These are phyloP conservation scores for Monilinia vaccinii-corymbosi DNA, from an alignment of 2,329 filamentous ascomycete genomes.

Conservation along the genomic window DNA sequence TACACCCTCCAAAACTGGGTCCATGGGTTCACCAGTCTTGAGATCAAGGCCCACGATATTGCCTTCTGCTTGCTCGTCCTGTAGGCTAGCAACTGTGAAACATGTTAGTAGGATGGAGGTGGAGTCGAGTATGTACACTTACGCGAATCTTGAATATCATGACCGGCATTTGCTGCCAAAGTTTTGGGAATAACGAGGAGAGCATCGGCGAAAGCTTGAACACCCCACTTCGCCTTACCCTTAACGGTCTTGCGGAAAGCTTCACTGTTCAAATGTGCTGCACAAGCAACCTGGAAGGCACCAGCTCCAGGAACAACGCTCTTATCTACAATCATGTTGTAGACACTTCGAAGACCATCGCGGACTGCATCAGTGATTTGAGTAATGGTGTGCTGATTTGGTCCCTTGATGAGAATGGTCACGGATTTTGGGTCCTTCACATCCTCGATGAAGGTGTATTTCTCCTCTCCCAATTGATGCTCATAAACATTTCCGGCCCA, in stretches of 20 bases:
- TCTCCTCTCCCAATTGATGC: constrained; percentile 95
- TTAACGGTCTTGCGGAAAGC: constrained; percentile 84
- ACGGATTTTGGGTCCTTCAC: constrained; percentile 99
- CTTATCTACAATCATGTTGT: constrained; percentile 99
- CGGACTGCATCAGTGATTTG: constrained; percentile 95
- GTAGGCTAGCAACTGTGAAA: constrained; percentile 64
- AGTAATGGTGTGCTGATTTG: constrained; percentile 91
- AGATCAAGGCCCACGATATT: constrained; percentile 82
- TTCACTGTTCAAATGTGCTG: constrained; percentile 77
- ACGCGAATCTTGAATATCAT: constrained; percentile 93
- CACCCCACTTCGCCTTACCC: constrained; percentile 95
- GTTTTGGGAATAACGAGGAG: constrained; percentile 96
- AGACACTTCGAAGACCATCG: constrained; percentile 89
- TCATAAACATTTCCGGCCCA: constrained; percentile 97
- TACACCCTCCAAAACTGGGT: constrained; percentile 83
- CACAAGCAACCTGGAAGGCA: constrained; percentile 92
- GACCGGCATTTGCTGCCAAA: constrained; percentile 87
- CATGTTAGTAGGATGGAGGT: constrained; percentile 15
- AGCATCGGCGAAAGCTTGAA: constrained; percentile 89
- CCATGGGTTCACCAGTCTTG: constrained; percentile 84
- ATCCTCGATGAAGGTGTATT: constrained; percentile 97
- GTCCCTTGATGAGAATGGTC: constrained; percentile 94
- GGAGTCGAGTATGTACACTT: constrained; percentile 35
- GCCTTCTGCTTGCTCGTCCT: constrained; percentile 78
- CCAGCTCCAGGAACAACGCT: constrained; percentile 91